phyloP scores from a whole-genome alignment of 108 stramenopile genomes.

The Tribonema minus region DNA sequence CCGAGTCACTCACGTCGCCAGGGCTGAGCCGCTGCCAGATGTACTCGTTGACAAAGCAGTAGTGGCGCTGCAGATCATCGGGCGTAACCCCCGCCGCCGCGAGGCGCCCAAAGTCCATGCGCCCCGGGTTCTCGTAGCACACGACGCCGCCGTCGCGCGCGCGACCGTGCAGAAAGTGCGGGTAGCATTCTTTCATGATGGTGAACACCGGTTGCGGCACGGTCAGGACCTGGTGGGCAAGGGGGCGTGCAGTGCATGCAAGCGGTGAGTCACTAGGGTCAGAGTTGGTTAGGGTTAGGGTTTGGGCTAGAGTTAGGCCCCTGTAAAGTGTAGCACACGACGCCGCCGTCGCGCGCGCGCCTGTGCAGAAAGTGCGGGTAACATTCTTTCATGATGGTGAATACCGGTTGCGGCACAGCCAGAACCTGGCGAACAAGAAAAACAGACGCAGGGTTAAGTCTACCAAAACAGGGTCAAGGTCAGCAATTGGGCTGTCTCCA shows the following conservation, averaged over 20 bases:
- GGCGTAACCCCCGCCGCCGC: constrained; percentile 14
- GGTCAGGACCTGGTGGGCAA: too few species aligned
- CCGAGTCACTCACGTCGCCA: too few species aligned
- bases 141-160: constrained; percentile 29
- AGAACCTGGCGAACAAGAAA: too few species aligned
- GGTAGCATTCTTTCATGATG: constrained; percentile 42
- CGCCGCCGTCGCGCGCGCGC: constrained; percentile 28
- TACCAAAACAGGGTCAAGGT: too few species aligned
- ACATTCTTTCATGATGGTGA: constrained; percentile 38
- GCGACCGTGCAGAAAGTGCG: constrained; percentile 44
- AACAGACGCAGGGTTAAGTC: too few species aligned
- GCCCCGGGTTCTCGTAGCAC: constrained; percentile 27
- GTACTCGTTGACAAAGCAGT: constrained; percentile 52
- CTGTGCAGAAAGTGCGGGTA: constrained; percentile 47
- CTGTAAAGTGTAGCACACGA: constrained; percentile 48
- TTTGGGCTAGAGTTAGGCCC: too few species aligned
- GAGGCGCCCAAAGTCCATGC: constrained; percentile 26
- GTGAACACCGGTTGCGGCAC: constrained; percentile 24
- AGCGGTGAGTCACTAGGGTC: too few species aligned
- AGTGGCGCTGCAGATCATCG: constrained; percentile 45
- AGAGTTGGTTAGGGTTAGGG: too few species aligned
- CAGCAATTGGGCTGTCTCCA: too few species aligned
- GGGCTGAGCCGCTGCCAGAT: too few species aligned
- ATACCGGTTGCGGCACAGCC: constrained; percentile 43
- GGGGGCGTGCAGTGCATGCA: too few species aligned